Evolutionary conservation across 805 yeast species (phyloP).

Genomic region (Starmerella etchellsii): DNA sequence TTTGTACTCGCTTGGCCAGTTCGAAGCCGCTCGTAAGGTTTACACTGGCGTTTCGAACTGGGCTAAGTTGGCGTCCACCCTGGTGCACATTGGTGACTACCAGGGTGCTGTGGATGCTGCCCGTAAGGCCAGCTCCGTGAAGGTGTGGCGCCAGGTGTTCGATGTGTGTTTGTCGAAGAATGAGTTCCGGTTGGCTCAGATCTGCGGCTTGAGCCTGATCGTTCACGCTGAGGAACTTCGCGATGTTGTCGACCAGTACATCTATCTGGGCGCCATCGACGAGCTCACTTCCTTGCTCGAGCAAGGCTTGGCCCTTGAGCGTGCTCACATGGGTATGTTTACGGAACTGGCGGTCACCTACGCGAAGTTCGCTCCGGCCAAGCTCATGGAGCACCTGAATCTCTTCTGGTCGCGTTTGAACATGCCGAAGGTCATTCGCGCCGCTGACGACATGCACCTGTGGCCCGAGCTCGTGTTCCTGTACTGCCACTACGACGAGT

Average conservation of each 20-base stretch:
- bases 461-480: slow-evolving; percentile 95
- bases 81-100: slow-evolving; percentile 81
- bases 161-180: slow-evolving; percentile 90
- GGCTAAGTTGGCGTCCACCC: slow-evolving; percentile 91
- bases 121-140: slow-evolving; percentile 85
- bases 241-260: slow-evolving; percentile 76
- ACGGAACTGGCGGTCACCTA: slow-evolving; percentile 88
- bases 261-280: slow-evolving; percentile 78
- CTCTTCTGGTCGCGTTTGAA: slow-evolving; percentile 96
- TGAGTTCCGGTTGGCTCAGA: slow-evolving; percentile 94
- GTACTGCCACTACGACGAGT: slow-evolving; percentile 96
- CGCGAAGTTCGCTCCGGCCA: slow-evolving; percentile 78
- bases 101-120: slow-evolving; percentile 98
- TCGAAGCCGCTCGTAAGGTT: slow-evolving; percentile 83
- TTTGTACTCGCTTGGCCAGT: slow-evolving; percentile 65
- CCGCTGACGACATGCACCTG: slow-evolving; percentile 83
- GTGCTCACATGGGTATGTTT: slow-evolving; percentile 99
- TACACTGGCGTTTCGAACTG: slow-evolving; percentile 81
- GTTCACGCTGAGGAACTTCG: slow-evolving; percentile 95
- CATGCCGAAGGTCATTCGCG: slow-evolving; percentile 91
- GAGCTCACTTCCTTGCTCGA: slow-evolving; percentile 87
- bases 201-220: slow-evolving; percentile 93
- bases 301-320: slow-evolving; percentile 88
- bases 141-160: slow-evolving; percentile 95
- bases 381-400: slow-evolving; percentile 91